These are phyloP conservation scores for Danielia reshetovae DNA, from an alignment of 805 yeast species.

Conservation along the genomic window DNA sequence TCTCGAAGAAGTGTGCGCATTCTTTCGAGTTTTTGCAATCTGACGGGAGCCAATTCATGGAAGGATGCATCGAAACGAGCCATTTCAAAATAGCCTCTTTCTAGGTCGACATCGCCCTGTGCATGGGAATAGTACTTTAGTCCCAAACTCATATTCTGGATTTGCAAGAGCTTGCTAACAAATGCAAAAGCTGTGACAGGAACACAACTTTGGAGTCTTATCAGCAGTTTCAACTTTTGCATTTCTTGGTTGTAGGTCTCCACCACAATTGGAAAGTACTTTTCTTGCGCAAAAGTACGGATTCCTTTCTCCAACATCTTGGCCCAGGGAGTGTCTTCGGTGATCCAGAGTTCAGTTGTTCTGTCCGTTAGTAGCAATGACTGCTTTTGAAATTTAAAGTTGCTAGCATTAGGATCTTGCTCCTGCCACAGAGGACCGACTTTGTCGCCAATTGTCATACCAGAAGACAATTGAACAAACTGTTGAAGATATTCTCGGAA, in stretches of 20 bases:
- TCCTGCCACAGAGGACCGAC: too few species aligned
- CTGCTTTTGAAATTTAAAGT: too few species aligned
- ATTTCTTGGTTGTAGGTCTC: too few species aligned
- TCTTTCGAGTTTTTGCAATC: slow-evolving; percentile 2
- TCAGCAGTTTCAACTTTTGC: too few species aligned
- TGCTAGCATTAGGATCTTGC: too few species aligned
- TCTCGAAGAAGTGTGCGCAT: slow-evolving; percentile 4
- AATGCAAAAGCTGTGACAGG: neutral
- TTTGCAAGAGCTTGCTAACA: neutral
- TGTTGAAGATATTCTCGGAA: neutral
- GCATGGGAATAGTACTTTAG: slow-evolving; percentile 5
- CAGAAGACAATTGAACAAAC: neutral
- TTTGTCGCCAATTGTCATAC: neutral
- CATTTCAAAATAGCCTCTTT: slow-evolving; percentile 11
- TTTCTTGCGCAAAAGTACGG: neutral
- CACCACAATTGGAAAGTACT: neutral
- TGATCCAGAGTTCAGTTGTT: neutral
- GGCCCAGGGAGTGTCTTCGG: neutral
- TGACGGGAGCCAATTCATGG: slow-evolving; percentile 4
- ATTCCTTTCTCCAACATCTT: neutral
- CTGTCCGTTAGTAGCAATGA: too few species aligned
- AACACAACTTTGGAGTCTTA: neutral
- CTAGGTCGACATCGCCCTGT: slow-evolving; percentile 5
- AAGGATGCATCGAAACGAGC: slow-evolving; percentile 14
- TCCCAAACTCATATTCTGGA: slow-evolving; percentile 6